Evolutionary conservation across 2,329 filamentous ascomycete genomes (phyloP).

Genomic region (Cercospora brassicicola): DNA sequence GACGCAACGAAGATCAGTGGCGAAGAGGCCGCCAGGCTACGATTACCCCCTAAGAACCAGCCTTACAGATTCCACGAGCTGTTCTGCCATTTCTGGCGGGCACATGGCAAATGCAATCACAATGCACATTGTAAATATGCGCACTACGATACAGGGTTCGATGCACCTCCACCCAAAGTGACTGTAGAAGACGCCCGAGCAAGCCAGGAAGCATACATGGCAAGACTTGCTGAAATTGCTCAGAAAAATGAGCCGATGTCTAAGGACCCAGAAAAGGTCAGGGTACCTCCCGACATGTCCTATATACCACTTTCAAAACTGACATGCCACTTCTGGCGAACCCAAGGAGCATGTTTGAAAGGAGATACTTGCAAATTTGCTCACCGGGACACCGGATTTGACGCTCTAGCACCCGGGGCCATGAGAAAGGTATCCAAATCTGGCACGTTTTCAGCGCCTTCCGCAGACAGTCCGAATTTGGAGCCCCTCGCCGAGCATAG

Average conservation of each 20-base stretch:
- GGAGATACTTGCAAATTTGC: constrained; percentile 21
- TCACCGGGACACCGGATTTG: constrained; percentile 26
- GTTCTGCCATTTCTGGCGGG: not conserved
- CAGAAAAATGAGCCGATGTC: constrained; percentile 10
- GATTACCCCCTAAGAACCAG: not conserved
- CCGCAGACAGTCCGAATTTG: not conserved
- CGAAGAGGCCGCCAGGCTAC: not conserved
- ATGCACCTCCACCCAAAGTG: constrained; percentile 13
- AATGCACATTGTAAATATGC: constrained; percentile 29
- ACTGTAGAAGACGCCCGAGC: constrained; percentile 5
- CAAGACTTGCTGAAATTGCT: not conserved
- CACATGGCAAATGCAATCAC: not conserved
- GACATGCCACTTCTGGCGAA: constrained; percentile 29
- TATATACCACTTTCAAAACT: not conserved
- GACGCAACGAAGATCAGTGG: constrained; percentile 1
- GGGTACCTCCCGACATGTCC: not conserved
- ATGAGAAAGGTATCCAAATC: constrained; percentile 1
- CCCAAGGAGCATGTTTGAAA: constrained; percentile 16
- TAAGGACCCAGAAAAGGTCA: not conserved
- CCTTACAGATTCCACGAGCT: not conserved
- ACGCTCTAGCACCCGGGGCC: constrained; percentile 20
- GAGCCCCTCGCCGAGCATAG: not conserved
- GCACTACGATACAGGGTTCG: constrained; percentile 25
- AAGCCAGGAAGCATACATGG: not conserved
- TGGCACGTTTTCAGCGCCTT: not conserved